Evolutionary conservation across 257 asterid genomes (phyloP).

Genomic region (Penstemon barbatus): DNA sequence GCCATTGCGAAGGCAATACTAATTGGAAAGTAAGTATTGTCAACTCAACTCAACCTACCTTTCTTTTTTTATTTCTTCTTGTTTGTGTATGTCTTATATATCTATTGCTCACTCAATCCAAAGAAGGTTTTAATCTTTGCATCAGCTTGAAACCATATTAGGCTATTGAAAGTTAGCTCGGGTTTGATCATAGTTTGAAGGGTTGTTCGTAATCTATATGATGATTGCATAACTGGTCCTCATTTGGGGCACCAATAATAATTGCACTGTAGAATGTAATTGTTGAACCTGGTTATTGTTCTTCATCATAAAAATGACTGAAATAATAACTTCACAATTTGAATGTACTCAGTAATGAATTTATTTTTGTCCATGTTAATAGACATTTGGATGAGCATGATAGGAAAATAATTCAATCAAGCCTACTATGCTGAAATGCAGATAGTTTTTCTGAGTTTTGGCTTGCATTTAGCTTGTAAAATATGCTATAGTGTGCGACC

Average conservation of each 20-base stretch:
- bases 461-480: not conserved
- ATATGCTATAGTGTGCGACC: not conserved
- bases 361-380: not conserved
- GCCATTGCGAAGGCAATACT: slow-evolving; percentile 71
- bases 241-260: not conserved
- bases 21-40: slow-evolving; percentile 51
- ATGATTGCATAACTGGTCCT: too few species aligned
- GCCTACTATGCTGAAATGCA: not conserved
- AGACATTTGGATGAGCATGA: not conserved
- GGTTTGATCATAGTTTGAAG: not conserved
- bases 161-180: slow-evolving; percentile 10
- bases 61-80: slow-evolving; percentile 4
- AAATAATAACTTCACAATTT: not conserved
- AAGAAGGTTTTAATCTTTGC: not conserved
- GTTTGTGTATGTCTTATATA: not conserved
- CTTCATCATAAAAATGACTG: not conserved
- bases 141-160: not conserved
- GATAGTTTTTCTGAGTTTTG: not conserved
- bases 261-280: slow-evolving; percentile 4
- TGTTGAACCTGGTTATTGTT: not conserved
- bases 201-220: not conserved
- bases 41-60: slow-evolving; percentile 7
- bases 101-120: slow-evolving; percentile 1
- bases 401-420: not conserved
- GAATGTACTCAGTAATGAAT: not conserved